These are phyloP conservation scores for Tetrahymena elliotti DNA, from an alignment of 73 alveolate species.

Conservation along the genomic window DNA sequence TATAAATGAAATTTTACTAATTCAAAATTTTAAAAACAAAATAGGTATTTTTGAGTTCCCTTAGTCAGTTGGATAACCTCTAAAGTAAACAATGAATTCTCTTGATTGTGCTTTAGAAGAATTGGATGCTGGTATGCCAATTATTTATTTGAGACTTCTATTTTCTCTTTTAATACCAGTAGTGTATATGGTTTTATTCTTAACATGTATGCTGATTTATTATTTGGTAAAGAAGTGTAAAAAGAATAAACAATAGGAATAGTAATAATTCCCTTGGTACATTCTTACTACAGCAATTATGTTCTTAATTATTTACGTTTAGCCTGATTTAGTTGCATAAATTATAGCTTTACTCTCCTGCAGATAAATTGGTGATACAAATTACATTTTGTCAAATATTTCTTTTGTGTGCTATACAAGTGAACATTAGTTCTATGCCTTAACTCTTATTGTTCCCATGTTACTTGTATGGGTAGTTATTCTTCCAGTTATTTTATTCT, in stretches of 20 bases:
- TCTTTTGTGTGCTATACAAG: neutral
- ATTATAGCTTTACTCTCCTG: neutral
- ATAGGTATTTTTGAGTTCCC: neutral
- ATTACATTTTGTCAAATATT: neutral
- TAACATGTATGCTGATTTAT: neutral
- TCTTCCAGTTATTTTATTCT: neutral
- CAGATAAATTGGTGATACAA: neutral
- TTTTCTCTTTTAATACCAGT: neutral
- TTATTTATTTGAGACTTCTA: neutral
- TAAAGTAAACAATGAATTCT: neutral
- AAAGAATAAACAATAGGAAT: neutral
- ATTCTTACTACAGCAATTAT: neutral
- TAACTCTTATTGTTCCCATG: neutral
- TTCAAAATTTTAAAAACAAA: neutral
- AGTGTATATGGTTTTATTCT: neutral
- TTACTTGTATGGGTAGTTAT: neutral
- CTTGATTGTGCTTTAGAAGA: neutral
- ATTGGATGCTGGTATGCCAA: neutral
- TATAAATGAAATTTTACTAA: neutral
- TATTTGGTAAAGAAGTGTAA: neutral
- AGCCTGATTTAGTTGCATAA: neutral
- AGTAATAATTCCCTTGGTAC: neutral
- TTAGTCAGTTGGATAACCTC: neutral
- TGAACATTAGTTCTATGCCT: neutral
- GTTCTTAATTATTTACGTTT: neutral